Evolutionary conservation across 345 rosid genomes (phyloP).

Genomic region (Salix dunnii): DNA sequence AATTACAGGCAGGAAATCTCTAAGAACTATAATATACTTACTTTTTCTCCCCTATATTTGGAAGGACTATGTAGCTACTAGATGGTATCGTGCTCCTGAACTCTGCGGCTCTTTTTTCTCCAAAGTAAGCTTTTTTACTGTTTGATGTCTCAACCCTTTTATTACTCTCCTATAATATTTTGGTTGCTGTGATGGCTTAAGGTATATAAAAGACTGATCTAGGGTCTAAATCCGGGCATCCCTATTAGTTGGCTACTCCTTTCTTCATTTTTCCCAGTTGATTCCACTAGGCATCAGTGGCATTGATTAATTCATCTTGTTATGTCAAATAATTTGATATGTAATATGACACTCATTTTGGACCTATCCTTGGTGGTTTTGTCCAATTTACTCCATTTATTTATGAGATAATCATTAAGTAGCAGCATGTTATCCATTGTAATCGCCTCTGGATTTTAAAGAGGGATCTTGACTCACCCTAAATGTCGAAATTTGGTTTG

Average conservation of each 20-base stretch:
- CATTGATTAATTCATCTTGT: neutral
- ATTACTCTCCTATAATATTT: constrained; percentile 3
- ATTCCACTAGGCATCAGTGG: neutral
- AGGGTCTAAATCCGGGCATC: neutral
- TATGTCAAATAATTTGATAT: neutral
- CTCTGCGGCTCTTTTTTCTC: constrained; percentile 98
- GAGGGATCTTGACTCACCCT: neutral
- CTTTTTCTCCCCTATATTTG: neutral
- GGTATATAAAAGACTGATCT: neutral
- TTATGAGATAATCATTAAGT: too few species aligned
- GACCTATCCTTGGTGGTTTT: neutral
- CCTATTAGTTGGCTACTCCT: neutral
- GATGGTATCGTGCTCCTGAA: constrained; percentile 99
- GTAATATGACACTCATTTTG: neutral
- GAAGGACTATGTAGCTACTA: constrained; percentile 98
- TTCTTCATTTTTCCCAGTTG: neutral
- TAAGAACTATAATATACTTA: constrained; percentile 5
- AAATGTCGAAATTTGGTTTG: neutral
- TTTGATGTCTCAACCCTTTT: constrained; percentile 1
- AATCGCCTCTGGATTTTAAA: neutral
- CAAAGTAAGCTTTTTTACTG: constrained; percentile 53
- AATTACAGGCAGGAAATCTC: constrained; percentile 3
- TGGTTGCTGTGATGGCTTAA: constrained; percentile 7
- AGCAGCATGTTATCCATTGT: neutral
- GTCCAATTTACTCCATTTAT: neutral